Evolutionary conservation across 371 early-diverging fungal genomes (phyloP).

Genomic region (Lichtheimia corymbifera): DNA sequence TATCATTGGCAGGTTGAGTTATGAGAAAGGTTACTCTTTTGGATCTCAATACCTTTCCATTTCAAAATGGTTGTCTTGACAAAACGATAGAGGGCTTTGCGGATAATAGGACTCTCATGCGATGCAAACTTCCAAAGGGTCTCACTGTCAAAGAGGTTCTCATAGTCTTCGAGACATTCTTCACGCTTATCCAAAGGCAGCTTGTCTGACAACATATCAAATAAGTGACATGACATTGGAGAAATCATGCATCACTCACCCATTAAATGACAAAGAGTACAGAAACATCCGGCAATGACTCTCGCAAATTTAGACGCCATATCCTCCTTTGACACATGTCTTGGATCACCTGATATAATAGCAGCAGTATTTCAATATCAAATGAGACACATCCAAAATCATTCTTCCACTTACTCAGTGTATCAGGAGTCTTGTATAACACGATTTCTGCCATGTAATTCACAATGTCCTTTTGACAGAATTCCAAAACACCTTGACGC

Average conservation of each 20-base stretch:
- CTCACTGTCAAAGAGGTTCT: slow-evolving; percentile 46
- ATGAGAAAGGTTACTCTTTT: no score
- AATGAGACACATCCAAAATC: not conserved
- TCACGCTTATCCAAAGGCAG: slow-evolving; percentile 37
- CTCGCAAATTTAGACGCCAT: slow-evolving; percentile 63
- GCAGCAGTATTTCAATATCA: not conserved
- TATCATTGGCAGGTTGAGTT: not conserved
- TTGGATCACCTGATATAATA: slow-evolving; percentile 47
- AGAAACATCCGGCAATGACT: slow-evolving; percentile 55
- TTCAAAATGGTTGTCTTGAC: slow-evolving; percentile 34
- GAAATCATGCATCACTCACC: slow-evolving; percentile 22
- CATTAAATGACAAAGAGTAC: slow-evolving; percentile 53
- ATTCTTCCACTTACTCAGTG: slow-evolving; percentile 46
- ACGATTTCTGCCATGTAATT: slow-evolving; percentile 57
- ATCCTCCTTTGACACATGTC: slow-evolving; percentile 66
- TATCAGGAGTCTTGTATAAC: slow-evolving; percentile 61
- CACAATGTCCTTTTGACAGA: slow-evolving; percentile 62
- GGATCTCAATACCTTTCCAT: slow-evolving; percentile 35
- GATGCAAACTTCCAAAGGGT: slow-evolving; percentile 52
- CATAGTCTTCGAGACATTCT: slow-evolving; percentile 43
- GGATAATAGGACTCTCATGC: slow-evolving; percentile 45
- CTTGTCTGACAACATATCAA: slow-evolving; percentile 18
- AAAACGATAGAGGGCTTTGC: slow-evolving; percentile 55
- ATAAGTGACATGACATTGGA: no score
- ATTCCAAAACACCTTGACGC: slow-evolving; percentile 52